Conservation (phyloP, 1,284 basidiomycete species). For the Pyrrhoderma lamaoense region DNA sequence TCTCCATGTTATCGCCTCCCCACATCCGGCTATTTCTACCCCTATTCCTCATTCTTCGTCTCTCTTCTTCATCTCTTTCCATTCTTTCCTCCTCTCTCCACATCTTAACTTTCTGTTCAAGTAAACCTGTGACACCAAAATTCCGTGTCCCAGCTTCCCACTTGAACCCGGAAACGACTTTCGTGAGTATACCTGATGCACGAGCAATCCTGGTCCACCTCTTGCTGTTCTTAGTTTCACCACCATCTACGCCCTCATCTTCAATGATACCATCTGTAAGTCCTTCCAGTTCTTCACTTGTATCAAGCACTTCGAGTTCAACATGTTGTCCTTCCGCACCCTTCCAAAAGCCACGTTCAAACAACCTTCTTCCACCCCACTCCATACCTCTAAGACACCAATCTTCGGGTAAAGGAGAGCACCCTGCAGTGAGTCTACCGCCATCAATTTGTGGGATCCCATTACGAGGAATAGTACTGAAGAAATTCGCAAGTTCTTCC, state of each 20-base stretch:
- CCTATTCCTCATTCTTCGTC: conserved; percentile 40
- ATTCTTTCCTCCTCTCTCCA: conserved; percentile 66
- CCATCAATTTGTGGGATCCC: conserved; percentile 28
- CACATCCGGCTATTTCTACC: conserved; percentile 34
- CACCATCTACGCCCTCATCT: conserved; percentile 42
- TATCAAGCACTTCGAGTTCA: conserved; percentile 77
- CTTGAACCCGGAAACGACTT: conserved; percentile 70
- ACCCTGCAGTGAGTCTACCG: conserved; percentile 55
- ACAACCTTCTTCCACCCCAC: conserved; percentile 86
- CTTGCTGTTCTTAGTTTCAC: conserved; percentile 27
- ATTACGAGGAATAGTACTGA: conserved; percentile 54
- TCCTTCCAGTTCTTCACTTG: conserved; percentile 44
- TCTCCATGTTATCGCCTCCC: conserved; percentile 43
- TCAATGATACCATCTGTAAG: conserved; percentile 75
- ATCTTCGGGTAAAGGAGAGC: conserved; percentile 81
- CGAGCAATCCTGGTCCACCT: conserved; percentile 76
- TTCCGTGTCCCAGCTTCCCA: conserved; percentile 53
- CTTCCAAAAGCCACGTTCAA: conserved; percentile 90
- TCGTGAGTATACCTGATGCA: conserved; percentile 62
- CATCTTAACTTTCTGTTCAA: conserved; percentile 61
- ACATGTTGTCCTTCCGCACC: conserved; percentile 52
- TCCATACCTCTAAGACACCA: conserved; percentile 94
- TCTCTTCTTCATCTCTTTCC: conserved; percentile 62
- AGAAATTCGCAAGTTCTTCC: conserved; percentile 65
- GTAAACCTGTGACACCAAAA: conserved; percentile 61